These are phyloP conservation scores for Medicago lupulina DNA, from an alignment of 306 rosid genomes.

Conservation along the genomic window DNA sequence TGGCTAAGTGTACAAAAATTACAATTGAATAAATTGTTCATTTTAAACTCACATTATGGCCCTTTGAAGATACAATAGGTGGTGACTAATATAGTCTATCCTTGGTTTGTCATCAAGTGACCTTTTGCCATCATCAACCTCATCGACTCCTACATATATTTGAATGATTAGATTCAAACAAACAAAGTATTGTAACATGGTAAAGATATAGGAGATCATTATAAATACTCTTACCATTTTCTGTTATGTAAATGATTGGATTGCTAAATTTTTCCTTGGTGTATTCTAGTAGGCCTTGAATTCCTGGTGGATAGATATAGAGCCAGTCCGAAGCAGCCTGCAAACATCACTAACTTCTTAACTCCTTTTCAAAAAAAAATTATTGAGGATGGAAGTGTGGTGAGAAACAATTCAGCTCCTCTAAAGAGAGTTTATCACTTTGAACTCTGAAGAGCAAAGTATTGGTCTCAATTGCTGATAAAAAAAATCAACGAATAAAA, in stretches of 20 bases:
- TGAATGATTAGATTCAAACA: slow-evolving; percentile 12
- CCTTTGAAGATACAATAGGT: slow-evolving; percentile 50
- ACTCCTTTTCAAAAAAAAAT: background rate
- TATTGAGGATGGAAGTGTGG: background rate
- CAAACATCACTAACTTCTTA: slow-evolving; percentile 35
- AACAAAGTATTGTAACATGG: background rate
- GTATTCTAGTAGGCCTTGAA: slow-evolving; percentile 52
- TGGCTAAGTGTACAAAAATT: background rate
- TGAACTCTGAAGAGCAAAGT: background rate
- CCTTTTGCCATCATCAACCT: slow-evolving; percentile 55
- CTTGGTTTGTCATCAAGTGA: slow-evolving; percentile 53
- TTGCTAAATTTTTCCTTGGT: slow-evolving; percentile 55
- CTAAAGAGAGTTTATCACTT: background rate
- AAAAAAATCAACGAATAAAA: background rate
- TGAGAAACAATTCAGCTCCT: background rate
- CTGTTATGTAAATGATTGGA: slow-evolving; percentile 67
- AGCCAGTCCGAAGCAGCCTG: slow-evolving; percentile 62
- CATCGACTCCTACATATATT: slow-evolving; percentile 58
- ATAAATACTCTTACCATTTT: slow-evolving; percentile 59
- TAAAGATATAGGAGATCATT: slow-evolving; percentile 19
- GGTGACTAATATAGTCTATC: slow-evolving; percentile 52
- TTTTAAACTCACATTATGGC: slow-evolving; percentile 60
- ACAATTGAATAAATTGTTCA: background rate
- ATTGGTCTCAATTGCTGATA: background rate
- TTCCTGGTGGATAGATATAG: slow-evolving; percentile 63